Base-by-base conservation (phyloP, 371 early-diverging fungal genomes). In the Apophysomyces ossiformis region DNA sequence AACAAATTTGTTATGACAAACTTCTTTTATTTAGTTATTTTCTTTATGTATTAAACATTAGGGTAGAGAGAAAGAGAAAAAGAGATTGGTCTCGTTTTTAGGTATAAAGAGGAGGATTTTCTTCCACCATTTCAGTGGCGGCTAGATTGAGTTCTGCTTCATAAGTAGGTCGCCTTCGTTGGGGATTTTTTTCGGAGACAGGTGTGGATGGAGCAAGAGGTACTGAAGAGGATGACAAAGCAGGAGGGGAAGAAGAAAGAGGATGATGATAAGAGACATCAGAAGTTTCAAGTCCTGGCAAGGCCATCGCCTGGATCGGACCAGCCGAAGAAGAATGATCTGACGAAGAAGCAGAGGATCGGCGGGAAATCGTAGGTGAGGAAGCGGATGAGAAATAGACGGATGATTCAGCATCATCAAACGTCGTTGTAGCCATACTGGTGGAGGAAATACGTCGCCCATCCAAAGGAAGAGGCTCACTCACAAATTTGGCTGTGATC, bases 331-430 rank as follows among this genome's bases (percentile, higher is more conserved):
- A 26, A 26, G 32, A 26, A 26, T 26, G 32, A 3, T 26, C 32
- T 26, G 32, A 26, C 32, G 32, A 26, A 26, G 54, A 50, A 21
- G 54, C 16, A 5, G 54, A 50, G 7, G 54, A 50, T 50, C 54
- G 54, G 21, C 54, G 54, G 8, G 54, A 50, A 11, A 9, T 26
- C n/a, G 54, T 18, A 7, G 54, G 54, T 18, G 54, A 50, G 8
- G 54, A 50, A 7, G 54, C 21, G 18, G 71, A 71, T n/a, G 71
- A 71, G 54, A 71, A 71, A 50, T 71, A 71, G 2, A 71, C 47
- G 13, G 66, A 65, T 6, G 70, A 70, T 63, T 70, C 70, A n/a
- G 56, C 62, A 21, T 67, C 71, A 16, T 61, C 47, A 21, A 65
- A 45, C 32, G 32, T 26, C 32, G 32, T 26, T 26, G 32, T 26